Evolutionary conservation across 192 early-diverging fungal genomes (phyloP), one percentile per base, ranked within the genome.

Genomic region (Anaeromyces robustus): DNA sequence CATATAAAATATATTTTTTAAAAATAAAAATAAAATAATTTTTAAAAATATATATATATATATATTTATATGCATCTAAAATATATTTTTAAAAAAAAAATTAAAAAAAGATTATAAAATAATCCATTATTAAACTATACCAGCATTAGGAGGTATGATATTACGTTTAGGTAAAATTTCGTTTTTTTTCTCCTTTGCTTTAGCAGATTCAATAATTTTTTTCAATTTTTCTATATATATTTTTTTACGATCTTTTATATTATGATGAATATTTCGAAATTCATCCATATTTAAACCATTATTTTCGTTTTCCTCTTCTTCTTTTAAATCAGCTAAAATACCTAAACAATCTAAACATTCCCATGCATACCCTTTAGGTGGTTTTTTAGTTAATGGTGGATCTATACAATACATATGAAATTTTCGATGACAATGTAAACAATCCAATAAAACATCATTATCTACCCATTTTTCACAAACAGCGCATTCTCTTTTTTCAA

Each of bases 361-460:
- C 92, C 95, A 97, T 26, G 89, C 93, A 80, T 94, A 95, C 3
- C 94, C 95, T 83, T 95, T 96, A 37, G 91, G 89, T 0, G 94
- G 94, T 82, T 94, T 93, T 79, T 87, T 88, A 0, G 86, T 79
- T 28, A 96, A 83, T 26, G 93, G 94, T n/a, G 94, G 94, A 78
- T 92, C 92, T 77, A 95, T 86, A 79, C 96, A 97, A 32, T 88
- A 80, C 89, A 95, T 91, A 84, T 97, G 96, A 81, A 92, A 95
- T 79, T 89, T 88, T 29, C 90, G 88, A 30, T 90, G 89, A 82
- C 96, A 97, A 26, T 87, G 82, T 32, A 91, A 89, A 82, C 95
- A 97, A 78, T 92, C 93, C 77, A 96, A 86, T 2, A 92, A 91
- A 32, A 92, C 90, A 78, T 87, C 88, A 80, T 85, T 88, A 37